Base-by-base conservation (phyloP, 164 flowering plant genomes). In the Annona cherimola region DNA sequence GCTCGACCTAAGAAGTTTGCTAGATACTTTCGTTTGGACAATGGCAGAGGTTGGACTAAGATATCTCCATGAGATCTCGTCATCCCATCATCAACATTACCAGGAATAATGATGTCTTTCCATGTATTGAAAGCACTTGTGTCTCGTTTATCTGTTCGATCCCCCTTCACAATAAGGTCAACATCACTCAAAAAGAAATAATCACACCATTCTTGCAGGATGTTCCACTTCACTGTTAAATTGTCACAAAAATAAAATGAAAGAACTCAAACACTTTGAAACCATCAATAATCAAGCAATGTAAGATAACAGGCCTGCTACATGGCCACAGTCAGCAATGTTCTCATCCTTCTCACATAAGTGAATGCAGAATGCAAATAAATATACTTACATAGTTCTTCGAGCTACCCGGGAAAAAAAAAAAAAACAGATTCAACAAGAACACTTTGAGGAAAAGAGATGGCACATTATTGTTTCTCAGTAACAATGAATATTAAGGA, bases 51-150 rank as follows among this genome's bases (percentile, higher is more conserved):
- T 76, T 86, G 80, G 40, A 89, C 91, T 11, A 86, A 11, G 20
- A 81, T 71, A 64, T 73, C 68, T n/a, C 83, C 86, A 73, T 44
- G 26, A 45, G 68, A 35, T 79, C 67, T 83, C 11, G 98, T 96
- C 98, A 93, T 89, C 42, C 83, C 86, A 84, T 93, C 98, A 75
- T 91, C 96, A 83, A 96, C 84, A 79, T 96, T 96, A 44, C 97
- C 98, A 74, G 99, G 98, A 76, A 96, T 91, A 54, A 93, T 91
- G 75, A 96, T 90, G 78, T 96, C 98, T 82, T 96, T 96, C 99
- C 99, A 96, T 42, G 99, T 91, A 80, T 90, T 90, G 69, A 93
- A 96, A 64, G 97, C 91, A 84, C 90, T 93, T 12, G 84, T 86
- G 63, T 86, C 90, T 76, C 86, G 83, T 73, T 91, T 96, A 77